These are phyloP conservation scores for Apiotrichum montevideense DNA, from an alignment of 1,284 basidiomycete species.

Conservation along the genomic window DNA sequence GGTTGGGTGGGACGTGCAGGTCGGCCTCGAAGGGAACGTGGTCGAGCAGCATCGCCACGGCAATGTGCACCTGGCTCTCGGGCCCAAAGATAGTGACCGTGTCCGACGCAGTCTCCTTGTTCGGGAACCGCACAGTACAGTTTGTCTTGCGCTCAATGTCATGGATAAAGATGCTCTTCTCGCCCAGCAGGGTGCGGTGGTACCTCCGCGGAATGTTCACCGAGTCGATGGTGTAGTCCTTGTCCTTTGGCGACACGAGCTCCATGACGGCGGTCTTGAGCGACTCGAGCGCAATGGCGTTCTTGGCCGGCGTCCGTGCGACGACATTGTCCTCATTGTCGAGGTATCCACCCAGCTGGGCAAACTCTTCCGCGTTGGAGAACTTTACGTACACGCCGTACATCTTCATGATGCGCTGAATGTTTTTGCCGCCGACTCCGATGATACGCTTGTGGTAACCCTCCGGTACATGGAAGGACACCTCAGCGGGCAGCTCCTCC, in stretches of 20 bases:
- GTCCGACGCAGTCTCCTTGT: constrained; percentile 83
- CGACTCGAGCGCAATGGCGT: constrained; percentile 90
- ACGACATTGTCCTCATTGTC: constrained; percentile 99
- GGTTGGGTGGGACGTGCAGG: constrained; percentile 77
- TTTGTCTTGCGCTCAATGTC: constrained; percentile 97
- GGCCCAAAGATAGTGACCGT: constrained; percentile 85
- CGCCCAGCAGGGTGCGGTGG: constrained; percentile 88
- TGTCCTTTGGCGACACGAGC: constrained; percentile 87
- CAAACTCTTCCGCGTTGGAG: constrained; percentile 96
- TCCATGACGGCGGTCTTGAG: constrained; percentile 97
- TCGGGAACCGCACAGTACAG: constrained; percentile 87
- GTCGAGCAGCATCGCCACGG: constrained; percentile 90
- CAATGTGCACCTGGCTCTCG: constrained; percentile 93
- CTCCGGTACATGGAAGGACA: constrained; percentile 98
- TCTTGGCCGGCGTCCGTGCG: constrained; percentile 94
- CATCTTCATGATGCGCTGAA: constrained; percentile 99
- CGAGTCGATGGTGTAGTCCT: constrained; percentile 66
- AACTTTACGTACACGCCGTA: constrained; percentile 99
- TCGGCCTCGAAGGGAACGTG: constrained; percentile 97
- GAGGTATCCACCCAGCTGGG: constrained; percentile 85
- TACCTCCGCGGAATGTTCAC: constrained; percentile 88
- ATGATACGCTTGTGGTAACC: constrained; percentile 99
- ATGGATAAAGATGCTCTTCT: constrained; percentile 93
- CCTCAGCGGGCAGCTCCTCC: constrained; percentile 96
- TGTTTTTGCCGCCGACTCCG: constrained; percentile 95